Evolutionary conservation across 192 early-diverging fungal species (phyloP), one percentile per base, ranked within the genome.

Genomic region (Backusella tarrabulga): DNA sequence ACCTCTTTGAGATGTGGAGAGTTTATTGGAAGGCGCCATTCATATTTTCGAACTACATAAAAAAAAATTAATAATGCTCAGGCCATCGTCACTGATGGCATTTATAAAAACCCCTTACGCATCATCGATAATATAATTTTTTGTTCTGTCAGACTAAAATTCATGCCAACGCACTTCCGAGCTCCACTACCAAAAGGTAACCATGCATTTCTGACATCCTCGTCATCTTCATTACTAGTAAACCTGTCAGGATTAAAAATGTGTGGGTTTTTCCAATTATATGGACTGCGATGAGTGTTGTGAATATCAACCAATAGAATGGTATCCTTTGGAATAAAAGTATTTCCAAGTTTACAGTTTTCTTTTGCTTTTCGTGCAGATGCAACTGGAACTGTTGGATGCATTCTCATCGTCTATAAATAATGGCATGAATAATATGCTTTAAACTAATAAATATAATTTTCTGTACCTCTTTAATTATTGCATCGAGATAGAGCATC

Each of bases 131-230:
- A 32, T 3, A 32, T 2, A 32, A 32, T 2, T 32, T 32, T 32
- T 32, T 32, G 32, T 2, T 32, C 32, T 32, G 85, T 68, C 21
- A 92, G 75, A n/a, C 85, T 84, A 72, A 92, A 92, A 68, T 88
- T 86, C 87, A 88, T 87, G 26, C 89, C 89, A 63, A 90, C 81
- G 79, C 90, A 91, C 81, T 91, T 82, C 35, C 87, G 84, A 34
- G 74, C 68, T 34, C 89, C 90, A 36, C 79, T 83, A 81, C 89
- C 83, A 69, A 91, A 91, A 7, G 90, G 85, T 6, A 86, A 70
- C 86, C 87, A 91, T n/a, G 85, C 32, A 69, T 83, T 82, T 5
- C 77, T 34, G 73, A 8, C 23, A 1, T 75, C 68, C 4, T 54
- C n/a, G 6, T 79, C 78, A 8, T 67, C 50, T 23, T 46, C 44